Evolutionary conservation across 2,329 filamentous ascomycete species (phyloP).

Genomic region (Furcasterigmium sp.): DNA sequence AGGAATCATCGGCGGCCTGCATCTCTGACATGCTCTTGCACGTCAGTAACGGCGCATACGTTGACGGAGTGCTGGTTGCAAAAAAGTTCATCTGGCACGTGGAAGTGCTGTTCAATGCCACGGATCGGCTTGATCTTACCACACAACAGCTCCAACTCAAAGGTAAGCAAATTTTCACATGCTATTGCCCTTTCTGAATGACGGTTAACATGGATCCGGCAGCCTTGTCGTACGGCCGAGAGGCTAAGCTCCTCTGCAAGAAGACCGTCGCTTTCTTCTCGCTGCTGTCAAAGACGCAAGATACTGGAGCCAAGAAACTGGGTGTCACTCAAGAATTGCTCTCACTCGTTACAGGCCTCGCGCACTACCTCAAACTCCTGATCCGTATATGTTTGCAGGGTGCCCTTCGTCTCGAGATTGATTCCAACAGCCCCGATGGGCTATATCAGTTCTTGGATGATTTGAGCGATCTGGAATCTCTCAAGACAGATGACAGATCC

Average conservation of each 20-base stretch:
- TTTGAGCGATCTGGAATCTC: constrained; percentile 73
- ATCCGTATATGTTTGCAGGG: constrained; percentile 97
- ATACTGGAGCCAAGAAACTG: constrained; percentile 81
- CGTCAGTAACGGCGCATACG: constrained; percentile 94
- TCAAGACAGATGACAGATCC: constrained; percentile 66
- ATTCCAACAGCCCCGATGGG: constrained; percentile 67
- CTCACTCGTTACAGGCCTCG: constrained; percentile 92
- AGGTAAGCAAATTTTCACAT: constrained; percentile 59
- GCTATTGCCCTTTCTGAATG: not conserved
- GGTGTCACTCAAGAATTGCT: constrained; percentile 97
- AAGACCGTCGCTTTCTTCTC: constrained; percentile 99
- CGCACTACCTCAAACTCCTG: constrained; percentile 94
- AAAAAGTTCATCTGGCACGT: constrained; percentile 96
- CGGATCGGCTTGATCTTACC: constrained; percentile 75
- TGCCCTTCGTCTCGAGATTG: constrained; percentile 83
- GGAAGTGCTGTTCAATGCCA: constrained; percentile 83
- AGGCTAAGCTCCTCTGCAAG: constrained; percentile 99
- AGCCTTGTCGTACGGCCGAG: constrained; percentile 86
- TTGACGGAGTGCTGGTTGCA: constrained; percentile 90
- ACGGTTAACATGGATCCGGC: constrained; percentile 9
- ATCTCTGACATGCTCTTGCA: constrained; percentile 99
- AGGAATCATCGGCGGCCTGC: constrained; percentile 95
- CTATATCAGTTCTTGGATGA: constrained; percentile 80
- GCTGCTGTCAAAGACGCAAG: constrained; percentile 88
- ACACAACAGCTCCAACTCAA: constrained; percentile 68